Evolutionary conservation across 805 yeast genomes (phyloP), one percentile per base, ranked within the genome.

Genomic region (Torulaspora franciscae): DNA sequence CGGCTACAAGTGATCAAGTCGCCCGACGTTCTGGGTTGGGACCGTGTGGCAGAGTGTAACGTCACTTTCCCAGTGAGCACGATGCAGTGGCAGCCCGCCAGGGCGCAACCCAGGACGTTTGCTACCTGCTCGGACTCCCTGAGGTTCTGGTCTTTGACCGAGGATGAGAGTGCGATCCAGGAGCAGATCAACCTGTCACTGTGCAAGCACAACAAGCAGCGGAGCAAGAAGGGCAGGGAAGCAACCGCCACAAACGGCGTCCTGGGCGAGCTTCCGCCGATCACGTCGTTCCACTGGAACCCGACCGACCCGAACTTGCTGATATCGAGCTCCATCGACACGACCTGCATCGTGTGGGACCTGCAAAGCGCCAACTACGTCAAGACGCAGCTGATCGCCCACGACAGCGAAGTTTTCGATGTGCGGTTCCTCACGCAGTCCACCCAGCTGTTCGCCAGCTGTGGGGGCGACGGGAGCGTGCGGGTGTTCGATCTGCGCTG

Each of bases 301-400:
- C 67, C 73, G 29, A 70, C 73, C 1, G 90, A 86, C 55, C 77
- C 86, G 2, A 77, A 78, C 39, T 65, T 80, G 32, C 75, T 89
- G 15, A 83, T 93, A 29, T 87, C 97, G 1, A 79, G 91, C 50
- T 82, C 93, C 15, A 86, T 91, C 8, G 99, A 93, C 66, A 93
- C 99, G 1, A 93, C 99, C 0, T 93, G 99, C 67, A 90, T 98
- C 0, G 80, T 89, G 3, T 93, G 99, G 98, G 98, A 93, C 66
- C 48, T 64, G 26, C 61, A 64, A 32, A 56, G 66, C 33, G 45
- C 55, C 17, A 76, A 81, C 17, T 67, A 71, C 36, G 95, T 95
- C 11, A 85, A 84, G 60, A 91, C 98, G 1, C 97, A 93, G 67
- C 72, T 93, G 38, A 93, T 93, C 52, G 98, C 99, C 0, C 99